Evolutionary conservation across 495 filamentous ascomycete genomes (phyloP).

Genomic region (Podospora tetraspora): DNA sequence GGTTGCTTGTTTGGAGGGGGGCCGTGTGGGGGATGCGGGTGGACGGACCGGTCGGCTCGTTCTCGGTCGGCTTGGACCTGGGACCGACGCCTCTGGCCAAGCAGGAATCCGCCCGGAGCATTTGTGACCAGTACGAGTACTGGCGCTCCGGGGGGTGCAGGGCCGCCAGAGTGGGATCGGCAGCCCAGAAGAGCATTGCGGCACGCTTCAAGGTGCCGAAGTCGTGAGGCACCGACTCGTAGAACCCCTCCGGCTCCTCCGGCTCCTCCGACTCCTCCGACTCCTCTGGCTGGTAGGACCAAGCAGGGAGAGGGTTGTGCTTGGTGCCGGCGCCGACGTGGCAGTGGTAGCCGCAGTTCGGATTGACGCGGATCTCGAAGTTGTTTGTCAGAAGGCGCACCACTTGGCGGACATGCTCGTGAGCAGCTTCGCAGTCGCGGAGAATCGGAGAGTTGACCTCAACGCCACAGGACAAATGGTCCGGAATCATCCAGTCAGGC

Average conservation of each 20-base stretch:
- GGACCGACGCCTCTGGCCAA: neutral
- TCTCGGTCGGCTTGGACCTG: neutral
- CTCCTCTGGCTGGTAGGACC: no score
- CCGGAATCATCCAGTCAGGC: neutral
- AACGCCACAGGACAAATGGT: neutral
- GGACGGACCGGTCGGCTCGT: neutral
- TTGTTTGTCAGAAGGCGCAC: neutral
- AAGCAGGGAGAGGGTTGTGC: neutral
- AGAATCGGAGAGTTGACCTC: constrained; percentile 2
- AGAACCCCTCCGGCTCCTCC: neutral
- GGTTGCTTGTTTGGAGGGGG: neutral
- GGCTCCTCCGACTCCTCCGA: neutral
- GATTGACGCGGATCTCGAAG: neutral
- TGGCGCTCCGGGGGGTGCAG: constrained; percentile 18
- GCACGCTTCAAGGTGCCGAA: neutral
- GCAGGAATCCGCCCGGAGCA: neutral
- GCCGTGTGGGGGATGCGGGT: neutral
- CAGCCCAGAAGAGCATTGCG: constrained; percentile 14
- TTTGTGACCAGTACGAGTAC: neutral
- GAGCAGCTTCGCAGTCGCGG: neutral
- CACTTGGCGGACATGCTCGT: constrained; percentile 2
- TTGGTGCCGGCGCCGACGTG: constrained; percentile 1
- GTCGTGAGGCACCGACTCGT: neutral
- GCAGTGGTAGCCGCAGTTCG: neutral
- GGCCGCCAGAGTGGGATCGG: constrained; percentile 12